phyloP scores from a whole-genome alignment of 257 asterid species.

The Solanum clarkiae region DNA sequence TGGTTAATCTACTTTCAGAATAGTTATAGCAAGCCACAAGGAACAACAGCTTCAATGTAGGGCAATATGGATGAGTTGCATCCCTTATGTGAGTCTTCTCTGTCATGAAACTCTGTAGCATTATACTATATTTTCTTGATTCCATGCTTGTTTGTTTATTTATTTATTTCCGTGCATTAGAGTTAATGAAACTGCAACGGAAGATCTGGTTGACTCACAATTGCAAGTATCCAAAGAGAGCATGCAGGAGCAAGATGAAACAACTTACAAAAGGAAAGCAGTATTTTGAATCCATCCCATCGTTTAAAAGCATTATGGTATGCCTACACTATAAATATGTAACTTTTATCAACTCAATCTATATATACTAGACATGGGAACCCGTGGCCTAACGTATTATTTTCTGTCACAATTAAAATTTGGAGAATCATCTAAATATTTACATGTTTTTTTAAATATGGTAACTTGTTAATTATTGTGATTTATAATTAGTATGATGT shows the following conservation, averaged over 20 bases:
- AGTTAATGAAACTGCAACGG: neutral
- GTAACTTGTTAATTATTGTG: no score
- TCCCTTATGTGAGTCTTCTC: neutral
- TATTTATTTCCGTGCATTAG: neutral
- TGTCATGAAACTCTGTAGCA: neutral
- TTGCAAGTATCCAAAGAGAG: neutral
- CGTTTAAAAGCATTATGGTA: neutral
- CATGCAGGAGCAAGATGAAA: neutral
- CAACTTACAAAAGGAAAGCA: neutral
- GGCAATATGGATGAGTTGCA: neutral
- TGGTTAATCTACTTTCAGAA: neutral
- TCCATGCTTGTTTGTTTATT: neutral
- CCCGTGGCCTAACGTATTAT: no score
- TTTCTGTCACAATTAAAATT: no score
- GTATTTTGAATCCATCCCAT: neutral
- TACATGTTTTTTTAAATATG: no score
- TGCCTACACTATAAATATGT: neutral
- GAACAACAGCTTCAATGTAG: neutral
- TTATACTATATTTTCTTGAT: neutral
- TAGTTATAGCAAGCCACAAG: neutral
- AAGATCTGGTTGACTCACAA: neutral
- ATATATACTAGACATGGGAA: neutral
- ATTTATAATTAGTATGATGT: no score
- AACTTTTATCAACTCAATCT: neutral
- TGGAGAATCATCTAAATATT: no score